Base-by-base conservation (phyloP, 805 yeast species). In the Ogataea naganishii region DNA sequence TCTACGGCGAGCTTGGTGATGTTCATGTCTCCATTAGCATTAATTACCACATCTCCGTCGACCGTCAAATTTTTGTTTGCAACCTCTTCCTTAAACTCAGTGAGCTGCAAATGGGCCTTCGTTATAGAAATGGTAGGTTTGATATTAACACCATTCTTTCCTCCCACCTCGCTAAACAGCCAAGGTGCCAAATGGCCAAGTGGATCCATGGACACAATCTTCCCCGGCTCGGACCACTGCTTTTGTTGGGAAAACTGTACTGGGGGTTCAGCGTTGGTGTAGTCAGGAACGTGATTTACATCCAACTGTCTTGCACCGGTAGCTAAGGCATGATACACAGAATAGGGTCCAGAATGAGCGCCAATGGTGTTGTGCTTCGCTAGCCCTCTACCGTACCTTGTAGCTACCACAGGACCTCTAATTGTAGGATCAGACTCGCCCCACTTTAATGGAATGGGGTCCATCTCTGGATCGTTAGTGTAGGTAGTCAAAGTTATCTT, bases 81-180 rank as follows among this genome's bases (percentile, higher is more conserved):
- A 29, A 75, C 77, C 27, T 69, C 75, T 27, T 72, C 72, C 41
- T 64, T 64, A 54, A 75, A 59, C 45, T 75, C 82, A 14, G 66
- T 57, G 41, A 75, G 52, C 39, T 74, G 75, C 65, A 75, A 62
- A 39, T 71, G 72, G 3, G 83, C 82, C 45, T 73, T 73, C 14
- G 83, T 75, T 35, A 75, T 67, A 7, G 81, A 75, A 43, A 75
- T 75, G 5, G 81, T 70, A 34, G 82, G 82, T 46, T 67, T 68
- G 33, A 75, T 61, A 30, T 74, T 77, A 32, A 75, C 70, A 31
- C 66, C 60, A 44, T 69, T 69, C 22, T 53, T 40, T 20, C 53
- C 56, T 17, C 69, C 53, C 18, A 61, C 36, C 14, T 68, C 71
- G 26, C 53, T 53, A 46, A 59, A 75, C 26, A 71, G 37, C 72